Evolutionary conservation across 108 stramenopile species (phyloP), one percentile per base, ranked within the genome.

Genomic region (Stephanodiscus triporus): DNA sequence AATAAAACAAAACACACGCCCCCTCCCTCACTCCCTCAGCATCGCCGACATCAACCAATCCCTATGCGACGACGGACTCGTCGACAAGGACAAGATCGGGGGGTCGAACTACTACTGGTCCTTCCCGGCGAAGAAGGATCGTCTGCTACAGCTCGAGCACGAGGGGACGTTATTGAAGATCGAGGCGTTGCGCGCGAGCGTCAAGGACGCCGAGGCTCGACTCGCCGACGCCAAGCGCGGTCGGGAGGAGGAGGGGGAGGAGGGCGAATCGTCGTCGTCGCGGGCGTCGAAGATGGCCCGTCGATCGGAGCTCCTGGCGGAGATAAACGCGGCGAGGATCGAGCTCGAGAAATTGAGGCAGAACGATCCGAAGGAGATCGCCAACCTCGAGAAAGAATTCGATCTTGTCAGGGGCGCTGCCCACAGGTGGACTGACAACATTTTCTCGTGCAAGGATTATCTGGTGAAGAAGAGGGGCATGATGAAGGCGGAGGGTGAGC

Each of bases 401-500:
- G 65, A 82, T 37, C 65, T 91, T 54, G 87, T 86, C 37, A 83
- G 50, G 37, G 81, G 83, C n/a, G 91, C 92, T 0, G 96, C 96
- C 4, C 75, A 95, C 80, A 87, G 96, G 1, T 97, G 94, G 96
- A 97, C 96, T 68, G 96, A 97, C 69, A 97, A 97, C 66, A 90
- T 95, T 48, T 97, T 93, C 74, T 80, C 85, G 20, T 85, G 86
- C 77, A 80, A 86, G 65, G 71, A 77, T 70, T 97, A 95, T 64
- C 73, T 97, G 51, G 84, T 88, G 57, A 97, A 97, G 86, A 97
- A 97, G 82, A 78, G 89, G n/a, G 93, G 94, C 6, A 92, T 94
- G 87, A 73, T 73, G 13, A 91, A 87, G 72, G 94, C 94, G 82
- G 92, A 94, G 66, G 58, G 58, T 59, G 58, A 59, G 58, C 6